phyloP scores from a whole-genome alignment of 257 asterid species.

The Capsicum baccatum region DNA sequence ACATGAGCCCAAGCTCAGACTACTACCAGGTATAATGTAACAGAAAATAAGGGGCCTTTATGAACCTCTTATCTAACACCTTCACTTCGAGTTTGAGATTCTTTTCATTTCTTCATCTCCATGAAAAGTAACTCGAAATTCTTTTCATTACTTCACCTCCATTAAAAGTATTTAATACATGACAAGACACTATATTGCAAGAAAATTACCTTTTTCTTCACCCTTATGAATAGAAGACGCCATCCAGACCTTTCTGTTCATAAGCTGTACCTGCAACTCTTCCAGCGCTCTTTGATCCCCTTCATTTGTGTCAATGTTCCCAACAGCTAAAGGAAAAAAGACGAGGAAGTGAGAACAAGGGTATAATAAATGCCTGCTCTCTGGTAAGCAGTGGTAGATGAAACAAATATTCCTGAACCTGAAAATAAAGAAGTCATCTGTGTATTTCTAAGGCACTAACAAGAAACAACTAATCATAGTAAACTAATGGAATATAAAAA shows the following conservation, averaged over 20 bases:
- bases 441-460: background rate
- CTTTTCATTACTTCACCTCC: slow-evolving; percentile 19
- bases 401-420: background rate
- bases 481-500: slow-evolving; percentile 2
- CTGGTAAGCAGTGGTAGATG: slow-evolving; percentile 10
- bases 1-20: slow-evolving; percentile 1
- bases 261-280: slow-evolving; percentile 60
- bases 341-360: background rate
- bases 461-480: slow-evolving; percentile 8
- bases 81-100: background rate
- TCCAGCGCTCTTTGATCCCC: slow-evolving; percentile 44
- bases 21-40: background rate
- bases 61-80: slow-evolving; percentile 7
- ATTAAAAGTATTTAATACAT: background rate
- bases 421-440: background rate
- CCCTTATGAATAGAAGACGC: slow-evolving; percentile 92
- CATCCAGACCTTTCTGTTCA: slow-evolving; percentile 80
- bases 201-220: slow-evolving; percentile 74
- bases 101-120: slow-evolving; percentile 17
- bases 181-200: background rate
- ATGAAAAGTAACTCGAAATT: background rate
- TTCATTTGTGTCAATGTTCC: slow-evolving; percentile 46
- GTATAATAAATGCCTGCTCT: background rate
- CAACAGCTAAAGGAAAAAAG: slow-evolving; percentile 48
- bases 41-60: background rate